Conservation (phyloP, 1,139 yeast species). For the Arxiozyma bovina region DNA sequence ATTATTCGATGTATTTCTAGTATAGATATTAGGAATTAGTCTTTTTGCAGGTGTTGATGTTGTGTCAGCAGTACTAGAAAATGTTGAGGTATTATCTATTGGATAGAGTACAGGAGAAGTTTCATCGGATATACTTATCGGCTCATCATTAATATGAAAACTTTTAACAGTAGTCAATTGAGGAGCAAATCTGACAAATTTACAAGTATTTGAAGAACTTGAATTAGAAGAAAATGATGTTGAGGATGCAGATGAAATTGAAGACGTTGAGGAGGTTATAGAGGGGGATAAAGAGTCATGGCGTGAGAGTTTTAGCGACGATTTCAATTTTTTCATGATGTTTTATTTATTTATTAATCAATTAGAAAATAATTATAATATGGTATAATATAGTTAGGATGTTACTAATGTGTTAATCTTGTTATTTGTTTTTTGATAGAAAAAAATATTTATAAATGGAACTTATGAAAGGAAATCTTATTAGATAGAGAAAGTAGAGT, state of each 20-base stretch:
- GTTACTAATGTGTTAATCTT: no score
- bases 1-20: not conserved
- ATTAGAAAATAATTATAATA: no score
- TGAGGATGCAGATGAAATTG: constrained; percentile 4
- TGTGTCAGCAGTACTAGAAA: not conserved
- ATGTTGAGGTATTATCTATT: not conserved
- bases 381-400: no score
- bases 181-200: constrained; percentile 29
- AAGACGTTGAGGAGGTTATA: constrained; percentile 8
- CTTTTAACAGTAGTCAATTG: constrained; percentile 28
- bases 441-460: no score
- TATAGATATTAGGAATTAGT: no score
- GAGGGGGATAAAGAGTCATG: not conserved
- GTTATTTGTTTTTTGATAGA: no score
- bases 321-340: constrained; percentile 10
- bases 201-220: constrained; percentile 12
- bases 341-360: no score
- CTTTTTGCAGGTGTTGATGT: no score
- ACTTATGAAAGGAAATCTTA: no score
- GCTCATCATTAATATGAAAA: constrained; percentile 25
- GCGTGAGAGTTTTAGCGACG: constrained; percentile 21
- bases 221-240: not conserved
- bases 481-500: no score
- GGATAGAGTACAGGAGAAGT: constrained; percentile 18
- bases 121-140: constrained; percentile 26